phyloP scores from a whole-genome alignment of 2,329 filamentous ascomycete genomes.

The Eurotiales sp. region DNA sequence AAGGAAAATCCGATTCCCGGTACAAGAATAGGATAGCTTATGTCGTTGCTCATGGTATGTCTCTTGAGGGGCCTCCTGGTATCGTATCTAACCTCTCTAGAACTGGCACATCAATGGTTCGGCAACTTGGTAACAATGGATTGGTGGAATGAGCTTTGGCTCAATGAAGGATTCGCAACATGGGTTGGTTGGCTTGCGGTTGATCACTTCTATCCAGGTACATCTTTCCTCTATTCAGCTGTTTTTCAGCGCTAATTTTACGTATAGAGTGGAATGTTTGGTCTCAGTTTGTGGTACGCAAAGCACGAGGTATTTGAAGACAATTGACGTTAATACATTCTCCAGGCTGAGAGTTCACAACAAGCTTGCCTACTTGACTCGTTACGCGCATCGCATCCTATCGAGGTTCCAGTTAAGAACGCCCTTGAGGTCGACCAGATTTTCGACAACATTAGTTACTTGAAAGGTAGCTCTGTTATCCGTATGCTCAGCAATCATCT shows the following conservation, averaged over 20 bases:
- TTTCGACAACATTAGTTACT: conserved; percentile 93
- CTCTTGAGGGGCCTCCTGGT: neutral
- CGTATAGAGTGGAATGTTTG: conserved; percentile 85
- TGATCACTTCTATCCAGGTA: conserved; percentile 79
- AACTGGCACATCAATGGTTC: conserved; percentile 95
- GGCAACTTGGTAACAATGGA: conserved; percentile 95
- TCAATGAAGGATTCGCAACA: conserved; percentile 95
- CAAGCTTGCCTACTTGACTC: conserved; percentile 85
- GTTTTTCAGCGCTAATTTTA: neutral
- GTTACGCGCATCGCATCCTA: conserved; percentile 87
- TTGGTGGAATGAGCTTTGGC: conserved; percentile 92
- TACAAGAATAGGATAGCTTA: conserved; percentile 95
- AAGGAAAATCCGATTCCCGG: conserved; percentile 80
- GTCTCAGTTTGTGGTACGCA: conserved; percentile 84
- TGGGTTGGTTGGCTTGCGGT: conserved; percentile 96
- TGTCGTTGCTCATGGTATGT: conserved; percentile 76
- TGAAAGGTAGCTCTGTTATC: conserved; percentile 94
- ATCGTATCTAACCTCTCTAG: conserved; percentile 34
- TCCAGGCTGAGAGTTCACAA: conserved; percentile 82
- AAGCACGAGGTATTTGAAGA: conserved; percentile 50
- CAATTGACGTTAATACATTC: conserved; percentile 36
- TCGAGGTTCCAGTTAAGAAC: conserved; percentile 91
- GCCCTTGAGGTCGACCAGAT: conserved; percentile 97
- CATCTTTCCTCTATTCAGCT: neutral
- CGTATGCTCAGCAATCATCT: conserved; percentile 93